Base-by-base conservation (phyloP, 192 early-diverging fungal species). In the Haplosporangium gracile region DNA sequence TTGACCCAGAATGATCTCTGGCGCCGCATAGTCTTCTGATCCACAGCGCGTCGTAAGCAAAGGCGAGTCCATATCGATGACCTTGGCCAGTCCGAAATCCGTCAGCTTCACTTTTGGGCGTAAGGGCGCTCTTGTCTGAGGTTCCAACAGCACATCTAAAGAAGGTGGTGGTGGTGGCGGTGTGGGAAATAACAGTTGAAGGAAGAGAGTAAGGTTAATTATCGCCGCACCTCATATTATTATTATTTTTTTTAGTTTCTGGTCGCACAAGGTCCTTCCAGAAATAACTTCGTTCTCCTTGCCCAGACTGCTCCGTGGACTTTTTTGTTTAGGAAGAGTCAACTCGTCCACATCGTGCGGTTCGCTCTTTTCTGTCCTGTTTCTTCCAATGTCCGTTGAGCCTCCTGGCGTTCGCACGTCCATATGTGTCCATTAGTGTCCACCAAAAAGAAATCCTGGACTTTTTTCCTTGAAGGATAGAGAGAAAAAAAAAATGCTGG, bases 1-100 rank as follows among this genome's bases (percentile, higher is more conserved):
- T 36, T 90, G 85, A 26, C 89, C 90, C 18, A 90, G 84, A 53
- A 96, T 89, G 65, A 96, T 89, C 75, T 96, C 95, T 0, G 95
- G 95, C 1, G 95, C 93, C 0, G 94, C 93, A 88, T 96, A 96
- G 77, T 96, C 95, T 72, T 95, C 94, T 36, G 91, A 92, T 11
- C 95, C 95, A 87, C 95, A 95, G 15, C 95, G 90, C 2, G 91
- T 92, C 13, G 89, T 90, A 38, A 93, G 74, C 24, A 89, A 34
- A 0, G 90, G 91, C 10, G 80, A 49, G 13, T 77, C 77, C 24
- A 78, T 77, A 43, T 93, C 87, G 60, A 93, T 90, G 29, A 90
- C 82, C 24, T 88, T 85, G 34, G 93, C 93, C 11, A 93, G 79
- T 60, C 93, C 93, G 65, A 93, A 93, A 83, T 96, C 95, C 0